Evolutionary conservation across 139 green algal genomes (phyloP), one percentile per base, ranked within the genome.

Genomic region (Volvox reticuliferus): DNA sequence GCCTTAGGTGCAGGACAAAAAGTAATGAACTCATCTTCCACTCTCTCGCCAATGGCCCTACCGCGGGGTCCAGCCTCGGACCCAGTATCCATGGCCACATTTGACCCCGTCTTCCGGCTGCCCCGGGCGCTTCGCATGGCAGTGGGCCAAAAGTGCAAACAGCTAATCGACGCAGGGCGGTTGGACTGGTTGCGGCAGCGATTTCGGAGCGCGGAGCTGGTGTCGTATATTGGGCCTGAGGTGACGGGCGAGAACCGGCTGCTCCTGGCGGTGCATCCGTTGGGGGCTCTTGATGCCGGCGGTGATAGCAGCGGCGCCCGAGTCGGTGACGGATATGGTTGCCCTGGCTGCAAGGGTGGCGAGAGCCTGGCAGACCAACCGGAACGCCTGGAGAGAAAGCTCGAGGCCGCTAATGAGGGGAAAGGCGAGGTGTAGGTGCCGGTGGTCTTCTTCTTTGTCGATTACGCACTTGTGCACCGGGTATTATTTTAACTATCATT

Each of bases 161-260:
- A 86, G 75, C 89, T 98, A 28, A 95, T 98, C 26, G 96, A 98
- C 86, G 68, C 63, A 13, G 96, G 92, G 1, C 91, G 96, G n/a
- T 61, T 94, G 88, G 78, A 69, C 17, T 98, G 94, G 95, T 91
- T 97, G 81, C 61, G 16, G 76, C 12, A 26, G 6, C 97, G 94
- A 93, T 92, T 97, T 73, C 55, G 62, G 61, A 32, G 14, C 55
- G 76, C 55, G 12, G 87, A 91, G 21, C 77, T 93, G 21, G 92
- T 96, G 80, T 33, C 86, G 55, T 97, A 97, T 83, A 75, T 95
- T 30, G 73, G 91, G 0, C 33, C 93, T 0, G 36, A 78, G 16
- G 91, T 96, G 30, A 95, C 92, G 68, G 95, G 95, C 0, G 95
- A 97, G 87, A 97, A 97, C 82, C 68, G 83, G 35, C 83, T 97